Evolutionary conservation across 2,329 filamentous ascomycete species (phyloP), one percentile per base, ranked within the genome.

Genomic region (Trichophaea hybrida): DNA sequence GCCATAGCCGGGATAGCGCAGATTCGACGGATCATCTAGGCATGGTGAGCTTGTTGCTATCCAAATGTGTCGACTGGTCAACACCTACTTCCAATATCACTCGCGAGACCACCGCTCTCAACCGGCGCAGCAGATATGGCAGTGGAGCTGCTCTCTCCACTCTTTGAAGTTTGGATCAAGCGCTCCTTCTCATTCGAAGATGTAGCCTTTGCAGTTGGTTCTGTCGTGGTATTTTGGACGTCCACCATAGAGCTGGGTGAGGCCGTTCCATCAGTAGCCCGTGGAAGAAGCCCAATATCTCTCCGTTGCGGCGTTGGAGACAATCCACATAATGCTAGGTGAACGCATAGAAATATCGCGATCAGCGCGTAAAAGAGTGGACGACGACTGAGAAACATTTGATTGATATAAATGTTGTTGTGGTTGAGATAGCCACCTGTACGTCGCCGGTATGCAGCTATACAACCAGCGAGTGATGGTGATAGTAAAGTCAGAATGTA

Each of bases 1-100:
- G 55, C 68, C 69, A 58, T 71, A 68, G 0, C 67, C 65, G 35
- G 44, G 64, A 61, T 54, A 51, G 15, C 24, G 24, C 24, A 24
- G 24, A 3, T 24, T 24, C 24, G 24, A 24, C 24, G 24, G 24
- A 46, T 46, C 40, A 12, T n/a, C 40, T 46, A 46, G 1, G 34
- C 24, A n/a, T 13, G 13, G 50, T 53, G 31, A 34, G 10, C 13
- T 35, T 32, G 34, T 51, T 24, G 12, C 13, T 17, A 51, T 51
- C n/a, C 31, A 1, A 51, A 24, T 32, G 24, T 24, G 24, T 24
- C 24, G 24, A 24, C 24, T 3, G 3, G 24, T 24, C 24, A 24
- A 24, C 24, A 24, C 24, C 24, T 24, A 24, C 24, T 24, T 24
- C 24, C 24, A 24, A 24, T 24, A 24, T 24, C 24, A 24, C 24